A percentile compares a stretch with the other conserved stretches of the same genome.
phyloP scores from a whole-genome alignment of 129 eudicot genomes.

The Solidago caesia region DNA sequence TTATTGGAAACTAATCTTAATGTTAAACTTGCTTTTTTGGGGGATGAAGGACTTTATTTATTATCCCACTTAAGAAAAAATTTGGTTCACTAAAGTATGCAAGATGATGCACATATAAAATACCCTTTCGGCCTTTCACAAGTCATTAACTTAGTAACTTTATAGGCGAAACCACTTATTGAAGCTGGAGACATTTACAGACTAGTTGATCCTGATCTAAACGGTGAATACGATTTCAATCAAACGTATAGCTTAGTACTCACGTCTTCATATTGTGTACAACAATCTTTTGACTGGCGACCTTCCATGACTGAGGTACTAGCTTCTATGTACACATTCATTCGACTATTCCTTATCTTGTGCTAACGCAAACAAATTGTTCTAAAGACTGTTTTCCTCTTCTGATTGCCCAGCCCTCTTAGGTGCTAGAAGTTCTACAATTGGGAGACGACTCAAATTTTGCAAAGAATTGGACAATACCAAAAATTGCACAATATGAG shows the following conservation, averaged over 20 bases:
- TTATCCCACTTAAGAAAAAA: no score
- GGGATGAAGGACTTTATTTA: no score
- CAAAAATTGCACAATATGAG: constrained; percentile 46
- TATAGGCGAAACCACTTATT: constrained; percentile 79
- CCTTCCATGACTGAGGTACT: constrained; percentile 86
- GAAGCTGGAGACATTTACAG: constrained; percentile 60
- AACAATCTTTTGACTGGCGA: constrained; percentile 69
- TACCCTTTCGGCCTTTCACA: no score
- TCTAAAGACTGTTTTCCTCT: not conserved
- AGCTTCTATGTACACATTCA: not conserved
- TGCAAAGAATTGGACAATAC: constrained; percentile 48
- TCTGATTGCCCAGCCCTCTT: not conserved
- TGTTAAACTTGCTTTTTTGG: no score
- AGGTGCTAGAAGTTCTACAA: constrained; percentile 63
- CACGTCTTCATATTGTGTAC: constrained; percentile 74
- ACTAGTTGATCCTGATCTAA: constrained; percentile 68
- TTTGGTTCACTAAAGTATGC: no score
- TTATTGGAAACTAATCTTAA: no score
- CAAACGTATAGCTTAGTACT: constrained; percentile 65
- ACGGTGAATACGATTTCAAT: constrained; percentile 50
- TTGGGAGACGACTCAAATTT: constrained; percentile 55
- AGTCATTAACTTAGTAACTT: not conserved
- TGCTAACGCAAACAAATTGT: not conserved
- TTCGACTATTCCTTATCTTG: not conserved
- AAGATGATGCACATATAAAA: no score